Percentiles rank a stretch among this genome's conserved stretches.
These are phyloP conservation scores for Thelephora terrestris DNA, from an alignment of 1,284 basidiomycete genomes.

Conservation along the genomic window DNA sequence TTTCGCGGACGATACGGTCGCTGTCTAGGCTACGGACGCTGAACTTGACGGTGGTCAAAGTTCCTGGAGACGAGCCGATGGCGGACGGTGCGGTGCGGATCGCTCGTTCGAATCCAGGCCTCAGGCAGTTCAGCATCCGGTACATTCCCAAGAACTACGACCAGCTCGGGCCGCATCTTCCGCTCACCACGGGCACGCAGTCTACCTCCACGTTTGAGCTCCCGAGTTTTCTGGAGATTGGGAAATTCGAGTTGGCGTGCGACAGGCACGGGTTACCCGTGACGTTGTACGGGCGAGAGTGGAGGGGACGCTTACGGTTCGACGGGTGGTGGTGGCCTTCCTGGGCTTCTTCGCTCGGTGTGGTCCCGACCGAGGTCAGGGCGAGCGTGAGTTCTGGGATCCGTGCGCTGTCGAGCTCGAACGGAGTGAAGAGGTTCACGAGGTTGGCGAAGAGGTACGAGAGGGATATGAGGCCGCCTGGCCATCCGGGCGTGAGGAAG, in stretches of 20 bases:
- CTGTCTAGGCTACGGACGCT: constrained; percentile 53
- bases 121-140: constrained; percentile 49
- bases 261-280: constrained; percentile 35
- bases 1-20: constrained; percentile 32
- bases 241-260: constrained; percentile 40
- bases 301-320: constrained; percentile 15
- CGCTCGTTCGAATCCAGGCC: constrained; percentile 52
- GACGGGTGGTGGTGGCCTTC: constrained; percentile 36
- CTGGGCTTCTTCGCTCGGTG: constrained; percentile 18
- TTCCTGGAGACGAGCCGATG: constrained; percentile 53
- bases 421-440: constrained; percentile 16
- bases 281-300: constrained; percentile 18
- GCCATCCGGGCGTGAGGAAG: constrained; percentile 21
- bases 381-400: constrained; percentile 29
- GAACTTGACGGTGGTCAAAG: constrained; percentile 50
- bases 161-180: constrained; percentile 1
- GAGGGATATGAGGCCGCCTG: constrained; percentile 40
- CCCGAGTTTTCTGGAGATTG: constrained; percentile 22
- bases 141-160: constrained; percentile 39
- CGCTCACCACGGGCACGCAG: not conserved
- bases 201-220: too few species aligned
- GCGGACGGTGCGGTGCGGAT: constrained; percentile 47
- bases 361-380: constrained; percentile 28
- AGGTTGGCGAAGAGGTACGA: constrained; percentile 27
- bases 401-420: constrained; percentile 1